Conservation (phyloP, 208 protist species). For the Trypanosoma melophagium region DNA sequence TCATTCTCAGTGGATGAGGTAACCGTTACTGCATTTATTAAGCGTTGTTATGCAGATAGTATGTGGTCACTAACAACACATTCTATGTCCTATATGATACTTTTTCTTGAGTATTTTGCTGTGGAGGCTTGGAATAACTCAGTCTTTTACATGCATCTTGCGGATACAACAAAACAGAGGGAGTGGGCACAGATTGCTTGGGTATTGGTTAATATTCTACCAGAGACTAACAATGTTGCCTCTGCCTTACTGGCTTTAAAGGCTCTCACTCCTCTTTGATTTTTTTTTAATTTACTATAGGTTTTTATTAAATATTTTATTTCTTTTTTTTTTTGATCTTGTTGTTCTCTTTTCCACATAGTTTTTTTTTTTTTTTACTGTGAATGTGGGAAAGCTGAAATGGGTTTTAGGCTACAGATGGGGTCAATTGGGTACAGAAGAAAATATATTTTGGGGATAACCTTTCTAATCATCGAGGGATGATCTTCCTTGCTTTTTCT, state of each 20-base stretch:
- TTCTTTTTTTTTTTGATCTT: conserved; percentile 22
- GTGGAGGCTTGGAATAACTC: conserved; percentile 78
- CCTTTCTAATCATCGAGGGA: neutral
- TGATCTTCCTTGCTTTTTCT: conserved; percentile 5
- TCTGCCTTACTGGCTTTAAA: conserved; percentile 22
- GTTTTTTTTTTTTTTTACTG: neutral
- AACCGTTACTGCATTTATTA: conserved; percentile 20
- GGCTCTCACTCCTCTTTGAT: conserved; percentile 12
- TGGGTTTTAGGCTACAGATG: too few species aligned
- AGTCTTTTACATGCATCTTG: conserved; percentile 39
- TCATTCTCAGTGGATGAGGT: conserved; percentile 9
- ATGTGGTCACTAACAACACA: neutral
- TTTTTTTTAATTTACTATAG: conserved; percentile 8
- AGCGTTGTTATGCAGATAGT: neutral
- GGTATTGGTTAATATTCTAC: conserved; percentile 22
- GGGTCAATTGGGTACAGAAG: too few species aligned
- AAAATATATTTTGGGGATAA: too few species aligned
- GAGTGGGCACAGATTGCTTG: conserved; percentile 26
- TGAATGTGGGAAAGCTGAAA: neutral
- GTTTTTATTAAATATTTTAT: neutral
- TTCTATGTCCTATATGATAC: conserved; percentile 18
- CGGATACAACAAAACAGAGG: conserved; percentile 17
- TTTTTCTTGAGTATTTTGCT: conserved; percentile 62
- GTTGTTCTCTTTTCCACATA: conserved; percentile 14
- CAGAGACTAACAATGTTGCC: conserved; percentile 14